Evolutionary conservation across 768 basidiomycete species (phyloP), one percentile per base, ranked within the genome.

Genomic region (Sporobolomyces pararoseus): DNA sequence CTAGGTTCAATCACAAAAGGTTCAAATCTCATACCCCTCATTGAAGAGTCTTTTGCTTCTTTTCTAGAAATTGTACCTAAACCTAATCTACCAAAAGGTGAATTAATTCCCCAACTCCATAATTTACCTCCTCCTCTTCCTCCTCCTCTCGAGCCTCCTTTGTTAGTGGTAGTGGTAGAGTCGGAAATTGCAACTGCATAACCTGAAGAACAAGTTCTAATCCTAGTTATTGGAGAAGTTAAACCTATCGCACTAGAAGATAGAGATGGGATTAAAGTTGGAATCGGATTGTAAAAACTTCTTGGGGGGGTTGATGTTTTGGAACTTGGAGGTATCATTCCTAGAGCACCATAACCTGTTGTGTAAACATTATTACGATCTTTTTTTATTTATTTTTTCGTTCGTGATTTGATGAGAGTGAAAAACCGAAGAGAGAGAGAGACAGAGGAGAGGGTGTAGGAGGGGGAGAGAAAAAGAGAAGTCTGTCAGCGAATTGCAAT

Each of bases 21-120:
- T 17, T 58, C 57, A 10, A 58, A 12, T 27, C 57, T 37, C 13
- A 39, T 37, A 3, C 32, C 10, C 37, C n/a, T n/a, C n/a, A n/a
- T n/a, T n/a, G n/a, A n/a, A n/a, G n/a, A 17, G 39, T 42, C 34
- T 35, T 59, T 57, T 6, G 52, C 10, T 39, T 23, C 16, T 6
- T 32, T 32, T 16, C 16, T 39, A 34, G 16, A 59, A 27, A 65
- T 32, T 1, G 66, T 16, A 19, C 71, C 71, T 17, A 58, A 14
- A 6, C 67, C 71, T 32, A 73, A 55, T 10, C 71, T 58, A 10
- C 71, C 71, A 46, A 57, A 61, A 0, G 13, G 14, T 32, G 14
- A 51, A 55, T 73, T 73, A 19, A 73, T 44, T 2, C 71, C 71
- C 71, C 71, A 73, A 7, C 59, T 63, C 25, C 7, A 73, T 27